Evolutionary conservation across 495 filamentous ascomycete species (phyloP).

Genomic region (Tuber borchii): DNA sequence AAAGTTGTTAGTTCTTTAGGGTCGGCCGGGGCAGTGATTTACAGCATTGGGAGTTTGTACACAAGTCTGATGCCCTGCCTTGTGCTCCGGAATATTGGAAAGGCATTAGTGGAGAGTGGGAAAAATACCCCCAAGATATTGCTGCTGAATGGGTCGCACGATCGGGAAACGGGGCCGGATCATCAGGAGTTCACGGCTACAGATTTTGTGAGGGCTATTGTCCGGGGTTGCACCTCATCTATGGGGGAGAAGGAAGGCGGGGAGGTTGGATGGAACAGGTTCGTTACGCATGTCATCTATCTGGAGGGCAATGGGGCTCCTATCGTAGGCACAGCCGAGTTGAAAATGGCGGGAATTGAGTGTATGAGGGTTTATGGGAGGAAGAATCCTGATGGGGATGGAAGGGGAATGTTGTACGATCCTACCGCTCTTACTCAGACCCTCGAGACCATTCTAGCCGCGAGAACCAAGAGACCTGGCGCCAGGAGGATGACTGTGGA

Average conservation of each 20-base stretch:
- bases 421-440: conserved; percentile 65
- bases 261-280: conserved; percentile 45
- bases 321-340: conserved; percentile 57
- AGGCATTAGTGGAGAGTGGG: conserved; percentile 44
- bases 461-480: conserved; percentile 53
- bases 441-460: conserved; percentile 69
- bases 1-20: conserved; percentile 63
- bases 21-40: conserved; percentile 62
- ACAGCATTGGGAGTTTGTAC: conserved; percentile 85
- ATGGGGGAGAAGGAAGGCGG: conserved; percentile 39
- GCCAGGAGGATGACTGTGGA: conserved; percentile 54
- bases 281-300: conserved; percentile 81
- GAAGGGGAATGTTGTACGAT: conserved; percentile 64
- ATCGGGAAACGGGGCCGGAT: conserved; percentile 75
- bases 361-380: conserved; percentile 69
- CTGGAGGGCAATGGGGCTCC: conserved; percentile 68
- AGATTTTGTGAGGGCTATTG: conserved; percentile 76
- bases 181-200: conserved; percentile 56
- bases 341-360: conserved; percentile 64
- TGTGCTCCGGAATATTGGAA: conserved; percentile 60
- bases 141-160: conserved; percentile 72
- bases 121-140: conserved; percentile 61
- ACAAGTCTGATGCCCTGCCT: conserved; percentile 70
- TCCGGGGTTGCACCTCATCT: conserved; percentile 54
- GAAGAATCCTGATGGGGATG: conserved; percentile 46